Evolutionary conservation across 768 basidiomycete species (phyloP).

Genomic region (Naganishia vishniacii): DNA sequence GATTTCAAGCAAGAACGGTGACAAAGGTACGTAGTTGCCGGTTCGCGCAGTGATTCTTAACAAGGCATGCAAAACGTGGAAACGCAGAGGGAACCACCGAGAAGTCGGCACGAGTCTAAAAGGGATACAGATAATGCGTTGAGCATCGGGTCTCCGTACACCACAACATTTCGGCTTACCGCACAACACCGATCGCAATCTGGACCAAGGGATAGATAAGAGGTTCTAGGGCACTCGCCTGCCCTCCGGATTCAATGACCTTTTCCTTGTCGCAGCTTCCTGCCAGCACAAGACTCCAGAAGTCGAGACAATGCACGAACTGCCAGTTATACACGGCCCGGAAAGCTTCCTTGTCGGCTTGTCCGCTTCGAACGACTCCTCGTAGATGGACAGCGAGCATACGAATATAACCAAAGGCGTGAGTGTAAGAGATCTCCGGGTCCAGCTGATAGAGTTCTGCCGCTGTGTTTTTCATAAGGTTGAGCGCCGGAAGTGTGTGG

Average conservation of each 20-base stretch:
- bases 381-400: slow-evolving; percentile 88
- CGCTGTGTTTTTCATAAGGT: slow-evolving; percentile 95
- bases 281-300: slow-evolving; percentile 85
- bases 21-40: slow-evolving; percentile 75
- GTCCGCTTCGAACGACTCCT: slow-evolving; percentile 36
- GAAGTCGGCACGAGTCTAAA: slow-evolving; percentile 77
- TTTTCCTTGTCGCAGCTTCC: slow-evolving; percentile 66
- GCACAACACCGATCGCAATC: slow-evolving; percentile 84
- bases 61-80: slow-evolving; percentile 83
- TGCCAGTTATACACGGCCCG: slow-evolving; percentile 99
- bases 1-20: slow-evolving; percentile 80
- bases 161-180: slow-evolving; percentile 55
- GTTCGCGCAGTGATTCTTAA: slow-evolving; percentile 79
- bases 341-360: slow-evolving; percentile 66
- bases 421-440: slow-evolving; percentile 61
- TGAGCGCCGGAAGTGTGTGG: slow-evolving; percentile 83
- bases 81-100: slow-evolving; percentile 89
- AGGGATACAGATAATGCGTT: not conserved
- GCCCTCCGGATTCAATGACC: slow-evolving; percentile 53
- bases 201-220: slow-evolving; percentile 94
- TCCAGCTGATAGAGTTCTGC: slow-evolving; percentile 81
- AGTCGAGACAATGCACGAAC: slow-evolving; percentile 89
- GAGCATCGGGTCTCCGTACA: not conserved
- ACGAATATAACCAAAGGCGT: slow-evolving; percentile 91
- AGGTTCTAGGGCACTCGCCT: slow-evolving; percentile 74